Evolutionary conservation across 768 basidiomycete species (phyloP), one percentile per base, ranked within the genome.

Genomic region (Auriscalpium orientale): DNA sequence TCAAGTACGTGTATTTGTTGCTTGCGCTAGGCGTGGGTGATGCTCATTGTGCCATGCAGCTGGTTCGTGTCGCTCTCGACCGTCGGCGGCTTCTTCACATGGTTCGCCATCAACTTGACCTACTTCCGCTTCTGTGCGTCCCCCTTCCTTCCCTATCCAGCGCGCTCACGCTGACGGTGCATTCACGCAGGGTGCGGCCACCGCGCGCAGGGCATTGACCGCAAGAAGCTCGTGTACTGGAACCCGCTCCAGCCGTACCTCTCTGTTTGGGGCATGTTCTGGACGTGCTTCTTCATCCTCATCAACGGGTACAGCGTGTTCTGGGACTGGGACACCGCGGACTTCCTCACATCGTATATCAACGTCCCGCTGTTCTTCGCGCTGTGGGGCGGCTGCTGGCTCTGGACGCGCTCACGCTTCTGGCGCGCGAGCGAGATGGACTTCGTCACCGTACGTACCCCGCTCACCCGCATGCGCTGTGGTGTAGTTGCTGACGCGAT

Each of bases 31-130:
- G 21, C 7, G 33, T 20, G 12, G 5, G 34, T 53, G n/a, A 22
- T 46, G 35, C 33, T 28, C 0, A 46, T 21, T n/a, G 40, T 9
- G 10, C 6, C 53, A 46, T 56, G 16, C 57, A 81, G 78, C 63
- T 90, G 85, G 86, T 82, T 91, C 63, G 82, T 83, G 51, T 82
- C 75, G 68, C 71, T 95, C 55, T 74, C 79, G 3, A 81, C 86
- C 11, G 80, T 84, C 36, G 82, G 79, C 45, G 85, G 85, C 8
- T 86, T 88, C 72, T 75, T 84, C 61, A 73, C 79, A 48, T 89
- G 87, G 87, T 74, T 76, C 57, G 66, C 78, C 37, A 82, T 88
- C 68, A 85, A 85, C 67, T 55, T 87, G 33, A 88, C 88, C 15
- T 92, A 86, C 71, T 64, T 88, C 53, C 80, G 72, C 69, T 91